Conservation (phyloP, 1,139 yeast species). For the Debaryomyces subglobosus region DNA sequence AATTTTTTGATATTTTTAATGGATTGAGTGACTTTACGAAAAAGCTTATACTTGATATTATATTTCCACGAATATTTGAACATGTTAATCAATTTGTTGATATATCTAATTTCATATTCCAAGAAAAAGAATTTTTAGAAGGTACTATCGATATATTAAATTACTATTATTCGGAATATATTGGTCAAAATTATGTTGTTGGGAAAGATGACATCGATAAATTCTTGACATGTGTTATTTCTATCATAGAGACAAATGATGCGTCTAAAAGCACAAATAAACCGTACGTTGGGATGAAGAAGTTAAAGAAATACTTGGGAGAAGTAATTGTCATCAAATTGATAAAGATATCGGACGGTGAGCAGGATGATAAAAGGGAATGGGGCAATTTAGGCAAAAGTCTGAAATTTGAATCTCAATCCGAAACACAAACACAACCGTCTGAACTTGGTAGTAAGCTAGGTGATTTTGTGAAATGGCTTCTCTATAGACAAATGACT, state of each 20-base stretch:
- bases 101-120: conserved; percentile 38
- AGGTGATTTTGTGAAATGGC: conserved; percentile 28
- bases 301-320: conserved; percentile 31
- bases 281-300: conserved; percentile 15
- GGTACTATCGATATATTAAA: conserved; percentile 29
- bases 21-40: conserved; percentile 29
- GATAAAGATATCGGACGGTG: conserved; percentile 7
- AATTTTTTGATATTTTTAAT: conserved; percentile 26
- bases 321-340: conserved; percentile 23
- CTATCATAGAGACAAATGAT: conserved; percentile 35
- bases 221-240: conserved; percentile 33
- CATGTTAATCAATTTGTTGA: conserved; percentile 41
- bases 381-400: conserved; percentile 3
- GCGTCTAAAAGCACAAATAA: conserved; percentile 8
- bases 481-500: conserved; percentile 50
- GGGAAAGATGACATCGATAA: conserved; percentile 27
- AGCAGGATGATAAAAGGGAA: conserved; percentile 5
- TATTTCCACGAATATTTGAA: conserved; percentile 41
- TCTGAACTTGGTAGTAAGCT: conserved; percentile 15
- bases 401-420: background rate
- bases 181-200: conserved; percentile 30
- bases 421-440: background rate
- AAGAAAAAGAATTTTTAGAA: conserved; percentile 36
- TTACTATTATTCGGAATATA: conserved; percentile 26
- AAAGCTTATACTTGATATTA: conserved; percentile 34